A percentile compares a stretch with the other conserved stretches of the same genome.
Conservation (phyloP, 257 asterid genomes). For the Orobanche coerulescens region DNA sequence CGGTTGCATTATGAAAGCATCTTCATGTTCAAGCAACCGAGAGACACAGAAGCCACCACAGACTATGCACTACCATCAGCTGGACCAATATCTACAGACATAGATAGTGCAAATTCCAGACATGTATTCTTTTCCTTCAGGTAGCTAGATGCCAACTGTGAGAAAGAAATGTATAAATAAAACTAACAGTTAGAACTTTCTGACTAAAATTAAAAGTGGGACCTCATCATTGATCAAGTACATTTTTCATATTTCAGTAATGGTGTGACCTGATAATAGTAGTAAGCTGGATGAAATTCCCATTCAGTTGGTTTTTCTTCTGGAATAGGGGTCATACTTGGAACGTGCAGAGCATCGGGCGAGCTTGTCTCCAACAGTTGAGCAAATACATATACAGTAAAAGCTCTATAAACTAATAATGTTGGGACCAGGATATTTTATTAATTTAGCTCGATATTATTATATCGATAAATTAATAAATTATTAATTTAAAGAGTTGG, state of each 20-base stretch:
- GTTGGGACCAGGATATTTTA: too few relatives aligned
- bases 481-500: too few relatives aligned
- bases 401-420: too few relatives aligned
- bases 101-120: conserved; percentile 67
- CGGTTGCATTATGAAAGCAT: conserved; percentile 51
- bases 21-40: conserved; percentile 75
- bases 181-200: conserved; percentile 22
- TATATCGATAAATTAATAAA: too few relatives aligned
- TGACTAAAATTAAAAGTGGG: not conserved
- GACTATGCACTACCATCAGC: conserved; percentile 64
- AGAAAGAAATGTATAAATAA: too few relatives aligned
- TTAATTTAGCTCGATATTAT: too few relatives aligned
- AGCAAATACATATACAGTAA: too few relatives aligned
- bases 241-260: conserved; percentile 24
- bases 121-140: conserved; percentile 67
- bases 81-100: conserved; percentile 56
- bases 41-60: conserved; percentile 62
- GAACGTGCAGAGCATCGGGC: conserved; percentile 34
- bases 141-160: conserved; percentile 87
- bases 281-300: conserved; percentile 83
- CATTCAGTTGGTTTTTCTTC: conserved; percentile 73
- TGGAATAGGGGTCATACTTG: conserved; percentile 40
- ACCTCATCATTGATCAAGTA: conserved; percentile 9
- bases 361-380: conserved; percentile 89
- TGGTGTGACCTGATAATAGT: conserved; percentile 70